Evolutionary conservation across 176 grass and related monocot genomes (phyloP).

Genomic region (Paspalum vaginatum): DNA sequence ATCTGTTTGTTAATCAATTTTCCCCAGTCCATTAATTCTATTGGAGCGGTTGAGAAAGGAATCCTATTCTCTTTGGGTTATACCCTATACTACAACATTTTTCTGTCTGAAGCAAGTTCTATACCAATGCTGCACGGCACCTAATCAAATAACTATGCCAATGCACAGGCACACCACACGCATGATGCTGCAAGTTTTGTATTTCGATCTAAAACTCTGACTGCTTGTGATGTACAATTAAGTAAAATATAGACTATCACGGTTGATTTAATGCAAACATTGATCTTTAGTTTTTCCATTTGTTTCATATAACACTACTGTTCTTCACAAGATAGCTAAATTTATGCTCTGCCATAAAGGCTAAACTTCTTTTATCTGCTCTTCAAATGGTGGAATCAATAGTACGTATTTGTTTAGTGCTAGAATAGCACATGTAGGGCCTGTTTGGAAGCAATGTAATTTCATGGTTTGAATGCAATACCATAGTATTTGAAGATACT

Average conservation of each 20-base stretch:
- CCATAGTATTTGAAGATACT: no score
- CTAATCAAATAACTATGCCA: not conserved
- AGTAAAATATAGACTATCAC: not conserved
- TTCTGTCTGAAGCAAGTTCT: not conserved
- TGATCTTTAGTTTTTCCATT: not conserved
- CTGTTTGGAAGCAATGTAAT: no score
- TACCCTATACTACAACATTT: slow-evolving; percentile 20
- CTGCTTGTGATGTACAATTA: not conserved
- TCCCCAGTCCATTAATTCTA: slow-evolving; percentile 22
- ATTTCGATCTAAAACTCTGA: not conserved
- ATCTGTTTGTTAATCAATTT: slow-evolving; percentile 9
- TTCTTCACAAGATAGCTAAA: not conserved
- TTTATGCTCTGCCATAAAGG: not conserved
- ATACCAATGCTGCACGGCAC: not conserved
- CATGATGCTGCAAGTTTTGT: slow-evolving; percentile 9
- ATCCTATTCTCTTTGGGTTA: not conserved
- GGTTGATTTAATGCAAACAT: not conserved
- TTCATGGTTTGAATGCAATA: no score
- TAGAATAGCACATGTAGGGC: no score
- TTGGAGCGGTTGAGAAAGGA: not conserved
- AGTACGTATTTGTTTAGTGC: not conserved
- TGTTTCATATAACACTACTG: not conserved
- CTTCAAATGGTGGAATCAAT: slow-evolving; percentile 15
- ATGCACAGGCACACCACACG: not conserved
- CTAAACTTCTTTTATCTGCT: not conserved